phyloP scores from a whole-genome alignment of 495 filamentous ascomycete genomes.

The Xylaria palmicola region DNA sequence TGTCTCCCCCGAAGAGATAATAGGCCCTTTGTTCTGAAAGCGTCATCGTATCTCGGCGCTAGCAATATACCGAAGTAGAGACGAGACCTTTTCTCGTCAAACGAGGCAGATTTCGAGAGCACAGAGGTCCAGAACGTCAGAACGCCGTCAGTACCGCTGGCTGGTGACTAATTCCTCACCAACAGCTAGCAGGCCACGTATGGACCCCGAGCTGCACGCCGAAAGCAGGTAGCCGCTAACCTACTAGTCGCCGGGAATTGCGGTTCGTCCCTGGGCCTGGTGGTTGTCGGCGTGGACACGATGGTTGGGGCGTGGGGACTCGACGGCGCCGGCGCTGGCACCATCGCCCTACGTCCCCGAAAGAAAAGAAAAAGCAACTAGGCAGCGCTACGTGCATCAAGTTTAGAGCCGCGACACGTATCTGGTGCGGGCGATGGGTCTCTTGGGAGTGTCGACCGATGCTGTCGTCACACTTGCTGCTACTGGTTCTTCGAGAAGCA shows the following conservation, averaged over 20 bases:
- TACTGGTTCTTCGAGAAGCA: neutral
- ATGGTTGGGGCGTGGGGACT: neutral
- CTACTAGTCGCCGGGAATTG: neutral
- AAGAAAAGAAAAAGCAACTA: no score
- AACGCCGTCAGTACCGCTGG: neutral
- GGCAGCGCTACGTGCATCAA: no score
- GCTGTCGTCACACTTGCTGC: neutral
- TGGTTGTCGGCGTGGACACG: neutral
- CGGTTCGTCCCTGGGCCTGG: neutral
- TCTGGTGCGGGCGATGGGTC: neutral
- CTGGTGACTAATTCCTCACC: neutral
- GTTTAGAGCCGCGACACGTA: neutral
- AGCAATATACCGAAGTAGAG: neutral
- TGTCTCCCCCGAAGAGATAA: slow-evolving; percentile 49
- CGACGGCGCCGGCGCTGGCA: neutral
- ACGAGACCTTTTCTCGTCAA: neutral
- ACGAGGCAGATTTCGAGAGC: neutral
- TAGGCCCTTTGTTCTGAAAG: slow-evolving; percentile 18
- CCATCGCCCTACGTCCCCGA: no score
- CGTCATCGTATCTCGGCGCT: neutral
- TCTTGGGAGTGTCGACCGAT: neutral
- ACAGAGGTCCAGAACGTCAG: neutral
- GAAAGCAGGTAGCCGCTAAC: no score
- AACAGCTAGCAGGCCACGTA: neutral
- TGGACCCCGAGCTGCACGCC: neutral